A percentile compares a stretch with the other conserved stretches of the same genome.
Evolutionary conservation across 495 filamentous ascomycete genomes (phyloP).

Genomic region (Staphylotrichum longicolle): DNA sequence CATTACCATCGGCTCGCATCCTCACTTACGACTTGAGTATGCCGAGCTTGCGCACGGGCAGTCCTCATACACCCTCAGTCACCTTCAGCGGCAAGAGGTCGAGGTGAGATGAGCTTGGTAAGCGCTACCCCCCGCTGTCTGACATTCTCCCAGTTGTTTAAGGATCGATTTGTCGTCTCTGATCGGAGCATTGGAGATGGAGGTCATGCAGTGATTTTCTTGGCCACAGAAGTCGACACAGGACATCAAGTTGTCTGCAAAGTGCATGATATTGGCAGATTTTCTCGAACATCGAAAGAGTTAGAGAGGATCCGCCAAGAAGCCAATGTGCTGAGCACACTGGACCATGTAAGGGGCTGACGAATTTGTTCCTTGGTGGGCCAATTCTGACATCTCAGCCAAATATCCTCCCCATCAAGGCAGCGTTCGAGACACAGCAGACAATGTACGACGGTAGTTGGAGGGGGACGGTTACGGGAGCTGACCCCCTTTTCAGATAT

Average conservation of each 20-base stretch:
- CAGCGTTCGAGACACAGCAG: slow-evolving; percentile 49
- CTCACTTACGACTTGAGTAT: slow-evolving; percentile 34
- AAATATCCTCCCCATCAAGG: slow-evolving; percentile 58
- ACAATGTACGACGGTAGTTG: slow-evolving; percentile 47
- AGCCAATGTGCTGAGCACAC: slow-evolving; percentile 52
- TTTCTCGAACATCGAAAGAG: slow-evolving; percentile 10
- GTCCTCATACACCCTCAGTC: slow-evolving; percentile 14
- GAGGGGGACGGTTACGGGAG: no score
- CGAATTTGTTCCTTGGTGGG: slow-evolving; percentile 9
- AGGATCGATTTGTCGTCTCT: slow-evolving; percentile 48
- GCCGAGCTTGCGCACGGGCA: slow-evolving; percentile 14
- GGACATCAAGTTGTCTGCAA: slow-evolving; percentile 80
- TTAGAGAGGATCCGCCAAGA: slow-evolving; percentile 45
- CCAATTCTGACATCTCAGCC: slow-evolving; percentile 42
- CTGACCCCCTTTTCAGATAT: slow-evolving; percentile 44
- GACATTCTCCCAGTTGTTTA: slow-evolving; percentile 42
- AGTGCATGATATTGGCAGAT: slow-evolving; percentile 38
- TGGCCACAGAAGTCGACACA: slow-evolving; percentile 66
- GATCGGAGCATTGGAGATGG: slow-evolving; percentile 73
- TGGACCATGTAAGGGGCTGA: slow-evolving; percentile 54
- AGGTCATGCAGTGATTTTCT: slow-evolving; percentile 77
- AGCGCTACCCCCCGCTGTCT: not conserved
- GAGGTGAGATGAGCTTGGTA: slow-evolving; percentile 21
- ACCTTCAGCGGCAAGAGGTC: slow-evolving; percentile 27
- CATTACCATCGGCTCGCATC: slow-evolving; percentile 43